A percentile compares a stretch with the other conserved stretches of the same genome.
phyloP scores from a whole-genome alignment of 2,329 filamentous ascomycete species.

The Hypoxylon sp. region DNA sequence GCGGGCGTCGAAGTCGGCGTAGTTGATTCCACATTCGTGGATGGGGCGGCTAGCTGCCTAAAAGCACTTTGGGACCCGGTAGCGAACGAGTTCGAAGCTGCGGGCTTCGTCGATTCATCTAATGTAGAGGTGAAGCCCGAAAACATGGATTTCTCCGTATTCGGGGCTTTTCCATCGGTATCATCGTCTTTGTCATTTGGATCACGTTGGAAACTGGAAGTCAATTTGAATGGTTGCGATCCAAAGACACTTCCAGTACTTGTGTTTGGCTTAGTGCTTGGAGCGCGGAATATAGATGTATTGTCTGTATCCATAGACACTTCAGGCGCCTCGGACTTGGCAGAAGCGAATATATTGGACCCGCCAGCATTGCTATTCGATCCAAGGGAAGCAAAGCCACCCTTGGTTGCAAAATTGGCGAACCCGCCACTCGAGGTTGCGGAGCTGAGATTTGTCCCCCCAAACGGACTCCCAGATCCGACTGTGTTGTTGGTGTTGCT shows the following conservation, averaged over 20 bases:
- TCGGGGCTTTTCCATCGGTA: slow-evolving; percentile 53
- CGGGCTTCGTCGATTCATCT: slow-evolving; percentile 61
- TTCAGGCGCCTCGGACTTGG: slow-evolving; percentile 55
- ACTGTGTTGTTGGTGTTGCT: slow-evolving; percentile 48
- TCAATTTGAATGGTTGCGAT: slow-evolving; percentile 75
- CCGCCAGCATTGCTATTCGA: slow-evolving; percentile 54
- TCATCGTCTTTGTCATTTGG: slow-evolving; percentile 72
- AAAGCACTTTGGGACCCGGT: slow-evolving; percentile 43
- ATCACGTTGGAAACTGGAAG: slow-evolving; percentile 77
- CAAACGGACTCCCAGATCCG: slow-evolving; percentile 40
- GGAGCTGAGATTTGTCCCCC: slow-evolving; percentile 32
- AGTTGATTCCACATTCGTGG: slow-evolving; percentile 55
- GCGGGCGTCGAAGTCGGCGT: slow-evolving; percentile 69
- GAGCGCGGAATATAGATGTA: slow-evolving; percentile 58
- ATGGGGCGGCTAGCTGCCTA: slow-evolving; percentile 40
- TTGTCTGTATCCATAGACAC: slow-evolving; percentile 55
- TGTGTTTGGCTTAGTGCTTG: slow-evolving; percentile 57
- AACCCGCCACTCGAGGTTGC: slow-evolving; percentile 49
- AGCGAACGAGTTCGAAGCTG: slow-evolving; percentile 53
- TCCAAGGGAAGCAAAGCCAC: slow-evolving; percentile 69
- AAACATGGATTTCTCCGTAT: slow-evolving; percentile 68
- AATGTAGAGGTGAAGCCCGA: slow-evolving; percentile 73
- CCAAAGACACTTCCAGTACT: slow-evolving; percentile 58
- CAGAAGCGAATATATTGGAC: slow-evolving; percentile 59
- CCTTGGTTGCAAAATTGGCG: slow-evolving; percentile 67